Evolutionary conservation across 192 early-diverging fungal genomes (phyloP).

Genomic region (Coemansia sp.): DNA sequence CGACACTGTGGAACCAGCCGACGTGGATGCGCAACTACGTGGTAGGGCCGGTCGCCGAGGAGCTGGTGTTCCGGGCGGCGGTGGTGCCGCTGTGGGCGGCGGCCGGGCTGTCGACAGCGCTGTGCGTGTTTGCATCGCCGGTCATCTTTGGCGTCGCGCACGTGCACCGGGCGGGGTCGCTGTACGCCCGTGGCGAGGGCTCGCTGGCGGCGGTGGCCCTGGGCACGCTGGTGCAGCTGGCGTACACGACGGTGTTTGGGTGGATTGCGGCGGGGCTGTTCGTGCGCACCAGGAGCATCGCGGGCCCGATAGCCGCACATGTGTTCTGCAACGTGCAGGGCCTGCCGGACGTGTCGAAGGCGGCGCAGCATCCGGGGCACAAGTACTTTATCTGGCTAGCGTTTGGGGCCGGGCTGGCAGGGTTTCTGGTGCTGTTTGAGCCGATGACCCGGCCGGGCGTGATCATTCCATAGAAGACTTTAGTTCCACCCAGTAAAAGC

Average conservation of each 20-base stretch:
- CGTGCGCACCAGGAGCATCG: conserved; percentile 19
- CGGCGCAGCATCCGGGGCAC: background rate
- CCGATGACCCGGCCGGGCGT: conserved; percentile 40
- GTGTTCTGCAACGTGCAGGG: conserved; percentile 36
- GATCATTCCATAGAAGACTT: too few species aligned
- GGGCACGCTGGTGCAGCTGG: conserved; percentile 19
- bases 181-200: background rate
- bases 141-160: conserved; percentile 40
- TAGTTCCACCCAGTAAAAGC: too few species aligned
- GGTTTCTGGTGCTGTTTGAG: conserved; percentile 28
- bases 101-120: background rate
- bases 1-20: conserved; percentile 2
- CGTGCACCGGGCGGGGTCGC: conserved; percentile 24
- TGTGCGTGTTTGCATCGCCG: conserved; percentile 24
- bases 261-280: conserved; percentile 35
- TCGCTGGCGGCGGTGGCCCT: background rate
- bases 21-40: conserved; percentile 19
- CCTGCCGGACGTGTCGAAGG: conserved; percentile 10
- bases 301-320: conserved; percentile 23
- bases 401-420: conserved; percentile 19
- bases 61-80: conserved; percentile 32
- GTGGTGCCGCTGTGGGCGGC: conserved; percentile 30
- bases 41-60: conserved; percentile 35
- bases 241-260: conserved; percentile 39
- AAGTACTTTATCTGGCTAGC: conserved; percentile 22